Evolutionary conservation across 2,329 filamentous ascomycete species (phyloP), one percentile per base, ranked within the genome.

Genomic region (Trematosphaeria pertusa): DNA sequence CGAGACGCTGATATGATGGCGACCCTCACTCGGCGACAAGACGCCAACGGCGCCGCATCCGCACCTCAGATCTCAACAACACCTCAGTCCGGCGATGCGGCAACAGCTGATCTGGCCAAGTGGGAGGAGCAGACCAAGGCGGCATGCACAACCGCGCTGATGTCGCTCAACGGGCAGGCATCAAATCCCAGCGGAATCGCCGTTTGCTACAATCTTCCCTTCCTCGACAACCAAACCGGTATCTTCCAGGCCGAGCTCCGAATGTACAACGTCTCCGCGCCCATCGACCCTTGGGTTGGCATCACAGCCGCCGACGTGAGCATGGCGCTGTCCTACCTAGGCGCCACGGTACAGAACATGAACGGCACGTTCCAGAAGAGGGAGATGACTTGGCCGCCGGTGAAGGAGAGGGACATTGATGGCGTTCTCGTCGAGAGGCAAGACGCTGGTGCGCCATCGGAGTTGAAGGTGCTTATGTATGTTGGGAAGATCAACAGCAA

Each of bases 151-250:
- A 61, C 73, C 17, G 78, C 81, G 7, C 76, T 94, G 14, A 67
- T 71, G 2, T 67, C 72, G 19, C 76, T 91, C 37, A 75, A 76
- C 11, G 73, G 72, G 9, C 75, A 79, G 49, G 82, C 85, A 32
- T 81, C 82, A 18, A 93, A 92, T 57, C 87, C 88, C 4, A 87
- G 88, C 8, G 90, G 90, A 39, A 82, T 90, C 37, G 87, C 87
- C 48, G 83, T 89, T 37, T 95, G 90, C 80, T 94, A 93, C 75
- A 95, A 94, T 67, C 72, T 95, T 18, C 85, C 87, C 0, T 83
- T 82, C 30, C 79, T 91, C 46, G 81, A 93, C 73, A 83, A 82
- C 58, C 71, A 71, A 4, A 85, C 82, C 0, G 89, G 89, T 21
- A 75, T 84, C 12, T 94, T 94, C 67, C 82, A 88, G 70, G 88